Evolutionary conservation across 2,329 filamentous ascomycete genomes (phyloP), one percentile per base, ranked within the genome.

Genomic region (Macrophomina phaseolina): DNA sequence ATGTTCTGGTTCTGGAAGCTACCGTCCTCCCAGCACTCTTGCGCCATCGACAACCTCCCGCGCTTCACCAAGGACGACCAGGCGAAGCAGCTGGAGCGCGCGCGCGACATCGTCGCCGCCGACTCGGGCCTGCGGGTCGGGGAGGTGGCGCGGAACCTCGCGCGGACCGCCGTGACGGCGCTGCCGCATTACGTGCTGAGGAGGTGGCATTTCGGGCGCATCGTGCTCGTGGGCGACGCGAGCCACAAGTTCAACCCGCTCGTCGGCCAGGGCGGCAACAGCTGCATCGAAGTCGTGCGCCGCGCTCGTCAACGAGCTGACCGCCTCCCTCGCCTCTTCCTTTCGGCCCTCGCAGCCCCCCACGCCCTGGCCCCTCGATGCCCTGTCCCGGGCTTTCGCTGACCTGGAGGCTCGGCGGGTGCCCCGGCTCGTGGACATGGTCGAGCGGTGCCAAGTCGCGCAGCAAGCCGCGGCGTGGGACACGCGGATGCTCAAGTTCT

Each of bases 231-330:
- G 18, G 58, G 58, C 1, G 58, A 61, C 9, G 40, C 58, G 30
- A 49, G 40, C 40, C 58, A 61, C 58, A 61, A 49, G 32, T 61
- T 49, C 58, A 61, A 49, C 42, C 40, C 45, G 11, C 40, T 61
- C 8, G 40, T 61, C 14, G 42, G 40, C 4, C 45, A 46, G 40
- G 58, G 42, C 40, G 58, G 58, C 34, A 61, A 61, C 32, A 49
- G 40, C 40, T 46, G 40, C 28, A 46, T 61, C 40, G 58, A n/a
- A 61, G 38, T 46, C 40, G 5, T 46, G 40, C 45, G 58, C 58
- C 1, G 58, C 18, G 45, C 58, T 61, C 28, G 58, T 49, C 42
- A 61, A 61, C 12, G 36, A 40, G 53, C 4, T 58, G 9, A n/a
- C 23, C 11, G 36, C 18, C 18, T 8, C 34, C n/a, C n/a, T n/a